A percentile compares a stretch with the other conserved stretches of the same genome.
Evolutionary conservation across 1,284 basidiomycete genomes (phyloP).

Genomic region (Sutorius eximius): DNA sequence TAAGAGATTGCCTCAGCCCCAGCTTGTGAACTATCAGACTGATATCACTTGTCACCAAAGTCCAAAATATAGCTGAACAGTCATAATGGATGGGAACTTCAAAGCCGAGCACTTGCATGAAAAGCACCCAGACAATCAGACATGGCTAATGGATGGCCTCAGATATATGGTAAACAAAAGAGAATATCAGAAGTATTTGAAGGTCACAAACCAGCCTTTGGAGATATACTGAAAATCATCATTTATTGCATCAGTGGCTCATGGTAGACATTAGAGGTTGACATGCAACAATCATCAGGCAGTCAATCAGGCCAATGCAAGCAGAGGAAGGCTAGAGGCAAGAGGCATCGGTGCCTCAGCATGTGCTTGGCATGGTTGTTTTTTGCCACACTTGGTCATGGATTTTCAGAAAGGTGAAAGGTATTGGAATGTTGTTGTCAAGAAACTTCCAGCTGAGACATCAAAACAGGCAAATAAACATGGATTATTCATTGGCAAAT

Average conservation of each 20-base stretch:
- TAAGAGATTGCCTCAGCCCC: background rate
- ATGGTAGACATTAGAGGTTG: background rate
- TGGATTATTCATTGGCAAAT: no score
- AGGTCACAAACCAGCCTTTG: background rate
- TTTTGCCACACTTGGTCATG: background rate
- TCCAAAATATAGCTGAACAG: no score
- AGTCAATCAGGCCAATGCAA: background rate
- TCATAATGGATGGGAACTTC: no score
- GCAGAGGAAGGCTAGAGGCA: background rate
- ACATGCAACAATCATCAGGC: background rate
- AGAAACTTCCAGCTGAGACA: no score
- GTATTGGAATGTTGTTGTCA: no score
- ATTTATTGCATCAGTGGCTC: no score
- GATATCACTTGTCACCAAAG: no score
- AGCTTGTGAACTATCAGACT: no score
- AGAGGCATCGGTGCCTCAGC: background rate
- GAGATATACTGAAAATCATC: background rate
- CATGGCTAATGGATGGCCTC: conserved; percentile 13
- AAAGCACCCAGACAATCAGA: background rate
- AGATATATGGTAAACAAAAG: conserved; percentile 7
- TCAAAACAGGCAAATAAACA: no score
- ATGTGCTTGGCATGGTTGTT: background rate
- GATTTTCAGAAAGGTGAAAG: no score
- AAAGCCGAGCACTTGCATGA: conserved; percentile 7
- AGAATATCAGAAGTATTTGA: background rate